Percentiles rank a stretch among this genome's conserved stretches.
phyloP scores from a whole-genome alignment of 2,329 filamentous ascomycete species.

The Scopulariopsis brevicaulis region DNA sequence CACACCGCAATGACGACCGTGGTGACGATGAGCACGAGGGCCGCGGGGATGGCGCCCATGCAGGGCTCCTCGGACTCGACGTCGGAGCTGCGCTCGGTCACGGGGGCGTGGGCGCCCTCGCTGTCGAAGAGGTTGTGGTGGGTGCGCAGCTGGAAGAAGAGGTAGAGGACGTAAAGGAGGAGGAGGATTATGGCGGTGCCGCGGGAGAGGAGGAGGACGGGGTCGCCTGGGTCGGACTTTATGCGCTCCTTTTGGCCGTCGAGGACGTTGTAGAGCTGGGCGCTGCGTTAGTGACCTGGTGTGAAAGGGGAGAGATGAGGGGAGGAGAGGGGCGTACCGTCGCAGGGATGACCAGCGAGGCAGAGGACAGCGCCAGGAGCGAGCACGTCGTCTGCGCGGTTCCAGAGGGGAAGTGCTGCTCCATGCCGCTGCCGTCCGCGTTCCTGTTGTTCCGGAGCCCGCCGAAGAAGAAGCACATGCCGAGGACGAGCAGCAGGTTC shows the following conservation, averaged over 20 bases:
- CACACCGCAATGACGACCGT: constrained; percentile 63
- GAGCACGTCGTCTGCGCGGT: constrained; percentile 70
- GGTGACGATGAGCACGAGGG: constrained; percentile 53
- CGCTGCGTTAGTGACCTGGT: constrained; percentile 9
- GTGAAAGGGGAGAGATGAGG: not conserved
- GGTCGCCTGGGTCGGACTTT: constrained; percentile 39
- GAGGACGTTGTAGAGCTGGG: constrained; percentile 54
- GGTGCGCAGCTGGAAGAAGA: constrained; percentile 67
- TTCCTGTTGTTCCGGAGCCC: constrained; percentile 52
- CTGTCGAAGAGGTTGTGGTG: constrained; percentile 62
- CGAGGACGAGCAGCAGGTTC: constrained; percentile 79
- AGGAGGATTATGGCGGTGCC: constrained; percentile 68
- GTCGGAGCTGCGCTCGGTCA: constrained; percentile 5
- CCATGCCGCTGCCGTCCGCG: constrained; percentile 42
- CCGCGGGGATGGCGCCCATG: constrained; percentile 53
- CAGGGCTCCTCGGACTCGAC: constrained; percentile 31
- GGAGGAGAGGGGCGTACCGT: constrained; percentile 31
- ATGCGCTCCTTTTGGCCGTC: constrained; percentile 28
- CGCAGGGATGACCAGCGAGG: constrained; percentile 69
- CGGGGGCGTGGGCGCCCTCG: constrained; percentile 11
- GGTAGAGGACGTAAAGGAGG: constrained; percentile 63
- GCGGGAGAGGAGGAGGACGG: constrained; percentile 61
- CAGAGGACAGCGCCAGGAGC: constrained; percentile 64
- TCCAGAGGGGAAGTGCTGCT: constrained; percentile 65
- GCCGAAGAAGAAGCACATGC: constrained; percentile 70